These are phyloP conservation scores for Xylaria sp. DNA, from an alignment of 2,329 filamentous ascomycete species.

Conservation along the genomic window DNA sequence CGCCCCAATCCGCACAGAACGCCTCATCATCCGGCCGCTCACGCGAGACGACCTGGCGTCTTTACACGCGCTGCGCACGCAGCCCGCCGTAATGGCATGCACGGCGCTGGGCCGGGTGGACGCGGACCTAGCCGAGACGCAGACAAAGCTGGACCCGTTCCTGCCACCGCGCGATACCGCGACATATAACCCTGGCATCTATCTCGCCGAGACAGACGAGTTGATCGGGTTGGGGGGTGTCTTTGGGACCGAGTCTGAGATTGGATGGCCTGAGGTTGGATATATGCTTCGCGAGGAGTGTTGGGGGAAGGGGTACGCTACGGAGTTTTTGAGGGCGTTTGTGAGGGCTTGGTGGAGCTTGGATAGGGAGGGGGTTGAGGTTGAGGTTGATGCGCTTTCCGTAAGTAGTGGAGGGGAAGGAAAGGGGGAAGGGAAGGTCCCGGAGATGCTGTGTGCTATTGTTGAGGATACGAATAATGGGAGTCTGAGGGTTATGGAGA, in stretches of 20 bases:
- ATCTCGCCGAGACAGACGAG: constrained; percentile 45
- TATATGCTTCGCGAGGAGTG: constrained; percentile 28
- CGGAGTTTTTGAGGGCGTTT: constrained; percentile 27
- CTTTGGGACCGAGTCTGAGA: neutral
- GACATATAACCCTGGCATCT: constrained; percentile 41
- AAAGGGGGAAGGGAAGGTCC: neutral
- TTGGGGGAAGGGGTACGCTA: constrained; percentile 26
- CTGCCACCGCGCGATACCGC: constrained; percentile 21
- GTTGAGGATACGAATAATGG: constrained; percentile 15
- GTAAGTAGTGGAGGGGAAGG: neutral
- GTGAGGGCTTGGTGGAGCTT: constrained; percentile 15
- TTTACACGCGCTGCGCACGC: constrained; percentile 40
- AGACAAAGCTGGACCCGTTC: constrained; percentile 34
- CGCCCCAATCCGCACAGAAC: constrained; percentile 38
- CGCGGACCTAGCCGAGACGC: constrained; percentile 38
- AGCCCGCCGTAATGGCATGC: constrained; percentile 45
- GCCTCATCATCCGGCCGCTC: constrained; percentile 43
- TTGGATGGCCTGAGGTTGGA: constrained; percentile 33
- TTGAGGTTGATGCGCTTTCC: constrained; percentile 10
- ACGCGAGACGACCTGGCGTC: constrained; percentile 39
- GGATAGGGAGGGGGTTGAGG: neutral
- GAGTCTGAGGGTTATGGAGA: constrained; percentile 28
- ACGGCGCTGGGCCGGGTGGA: constrained; percentile 40
- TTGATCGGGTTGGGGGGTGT: constrained; percentile 48
- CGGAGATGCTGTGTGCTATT: constrained; percentile 26